Conservation (phyloP, 768 basidiomycete species). For the Cubamyces lactineus region DNA sequence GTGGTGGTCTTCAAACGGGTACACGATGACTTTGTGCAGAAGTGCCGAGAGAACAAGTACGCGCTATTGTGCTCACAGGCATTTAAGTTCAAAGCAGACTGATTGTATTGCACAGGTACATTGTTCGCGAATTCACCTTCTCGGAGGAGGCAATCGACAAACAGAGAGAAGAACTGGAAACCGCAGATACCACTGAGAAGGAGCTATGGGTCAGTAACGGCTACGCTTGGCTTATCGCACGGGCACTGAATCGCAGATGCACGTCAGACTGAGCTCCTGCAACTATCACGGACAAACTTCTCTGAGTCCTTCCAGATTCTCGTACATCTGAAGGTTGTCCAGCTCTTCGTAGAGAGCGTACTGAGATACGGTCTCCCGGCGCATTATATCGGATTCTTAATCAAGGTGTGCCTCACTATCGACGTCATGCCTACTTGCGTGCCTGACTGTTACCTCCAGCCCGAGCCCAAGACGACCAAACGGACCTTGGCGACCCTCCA, state of each 20-base stretch:
- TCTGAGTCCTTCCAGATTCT: slow-evolving; percentile 95
- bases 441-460: slow-evolving; percentile 47
- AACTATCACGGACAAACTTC: slow-evolving; percentile 92
- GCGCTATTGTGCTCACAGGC: slow-evolving; percentile 24
- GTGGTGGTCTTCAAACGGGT: slow-evolving; percentile 90
- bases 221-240: neutral
- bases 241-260: slow-evolving; percentile 4
- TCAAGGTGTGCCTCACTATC: slow-evolving; percentile 60
- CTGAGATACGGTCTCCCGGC: slow-evolving; percentile 95
- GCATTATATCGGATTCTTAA: slow-evolving; percentile 77
- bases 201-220: slow-evolving; percentile 87
- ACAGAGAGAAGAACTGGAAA: slow-evolving; percentile 79
- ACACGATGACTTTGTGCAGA: slow-evolving; percentile 91
- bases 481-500: slow-evolving; percentile 76
- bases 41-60: slow-evolving; percentile 94
- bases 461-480: slow-evolving; percentile 83
- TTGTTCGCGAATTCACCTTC: slow-evolving; percentile 91
- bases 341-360: slow-evolving; percentile 93
- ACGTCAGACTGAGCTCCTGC: slow-evolving; percentile 83
- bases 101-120: slow-evolving; percentile 59
- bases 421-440: neutral
- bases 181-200: slow-evolving; percentile 86
- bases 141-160: slow-evolving; percentile 81
- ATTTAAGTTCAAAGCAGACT: neutral
- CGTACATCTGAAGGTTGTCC: slow-evolving; percentile 89